Base-by-base conservation (phyloP, 2,329 filamentous ascomycete species). In the Sporothrix mexicana region DNA sequence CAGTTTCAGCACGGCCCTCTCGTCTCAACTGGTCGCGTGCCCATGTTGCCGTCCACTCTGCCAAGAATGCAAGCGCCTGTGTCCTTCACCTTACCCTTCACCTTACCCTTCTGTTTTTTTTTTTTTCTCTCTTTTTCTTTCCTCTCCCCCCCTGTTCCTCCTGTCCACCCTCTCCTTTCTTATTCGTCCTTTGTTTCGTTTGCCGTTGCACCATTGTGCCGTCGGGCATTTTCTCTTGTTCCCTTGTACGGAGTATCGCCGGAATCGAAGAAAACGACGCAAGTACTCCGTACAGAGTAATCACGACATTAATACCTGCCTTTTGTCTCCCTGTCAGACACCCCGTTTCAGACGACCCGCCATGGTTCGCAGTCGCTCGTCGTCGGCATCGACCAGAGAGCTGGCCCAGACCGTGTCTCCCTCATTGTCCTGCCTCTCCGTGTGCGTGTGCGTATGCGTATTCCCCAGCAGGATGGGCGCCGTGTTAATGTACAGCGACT, bases 401-500 rank as follows among this genome's bases (percentile, higher is more conserved):
- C 66, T 74, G 15, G 30, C 17, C 76, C 76, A 75, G 1, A 61
- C 20, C 10, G 9, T 30, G 8, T 30, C 49, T 0, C 36, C 6
- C 45, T 17, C 12, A 2, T 2, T 9, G 49, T 59, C 62, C 2
- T 51, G n/a, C 15, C 20, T 43, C 25, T 20, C 9, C 30, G 10
- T 53, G 23, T 53, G 67, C 12, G 20, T 41, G 47, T 20, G 5
- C 30, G 10, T 53, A n/a, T 53, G 67, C 12, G 20, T 41, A 41
- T 20, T 53, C 10, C 75, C 76, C 15, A 77, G 59, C 3, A 76
- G 71, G 6, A 70, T 62, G 1, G 76, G 76, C 17, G 74, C 74
- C 8, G 72, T 73, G 69, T 77, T 74, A 51, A 77, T 51, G 66
- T 77, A 77, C 9, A 77, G 20, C 25, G 73, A 74, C 72, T 77